Evolutionary conservation across 2,329 filamentous ascomycete genomes (phyloP), one percentile per base, ranked within the genome.

Genomic region (Rhinocladiella mackenziei): DNA sequence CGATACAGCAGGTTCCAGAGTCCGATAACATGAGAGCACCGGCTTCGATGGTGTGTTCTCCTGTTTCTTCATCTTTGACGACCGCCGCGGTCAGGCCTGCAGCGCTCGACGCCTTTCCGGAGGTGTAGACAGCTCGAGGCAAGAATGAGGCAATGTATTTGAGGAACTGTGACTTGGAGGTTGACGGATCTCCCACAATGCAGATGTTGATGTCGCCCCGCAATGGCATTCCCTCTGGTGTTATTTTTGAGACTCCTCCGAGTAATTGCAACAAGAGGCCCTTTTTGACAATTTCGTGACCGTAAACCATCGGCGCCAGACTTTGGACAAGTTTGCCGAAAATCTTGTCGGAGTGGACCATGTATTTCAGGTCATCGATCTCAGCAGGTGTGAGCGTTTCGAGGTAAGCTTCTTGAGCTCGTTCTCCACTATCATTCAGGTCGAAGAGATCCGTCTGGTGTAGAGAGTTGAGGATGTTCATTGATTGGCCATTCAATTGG

Each of bases 161-260:
- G 58, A 98, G 72, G 66, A 98, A 98, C 59, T 98, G 92, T 22
- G 89, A 96, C 66, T 98, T 98, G 55, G 88, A 94, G 1, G 92
- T 98, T 8, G 87, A 94, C 1, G 92, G 92, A 62, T 98, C 92
- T 48, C 92, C 92, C 46, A 98, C 92, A 56, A 98, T 87, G 67
- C 92, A 98, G 51, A 98, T 94, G 69, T 98, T 98, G 73, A 98
- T 89, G 62, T 98, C 92, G 56, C 92, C 92, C 76, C 92, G 83
- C 31, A 98, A 76, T 53, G 89, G 81, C 88, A 98, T 95, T 51
- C 88, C 91, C 68, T 98, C 92, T 0, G 88, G 78, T 0, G 92
- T 98, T 15, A 79, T 78, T 66, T 98, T 98, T 67, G 82, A 81
- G 2, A 98, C 87, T 72, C 92, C 92, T n/a, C 89, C 87, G 78